Conservation (phyloP, 352 stramenopile genomes). For the Phytophthora cactorum region DNA sequence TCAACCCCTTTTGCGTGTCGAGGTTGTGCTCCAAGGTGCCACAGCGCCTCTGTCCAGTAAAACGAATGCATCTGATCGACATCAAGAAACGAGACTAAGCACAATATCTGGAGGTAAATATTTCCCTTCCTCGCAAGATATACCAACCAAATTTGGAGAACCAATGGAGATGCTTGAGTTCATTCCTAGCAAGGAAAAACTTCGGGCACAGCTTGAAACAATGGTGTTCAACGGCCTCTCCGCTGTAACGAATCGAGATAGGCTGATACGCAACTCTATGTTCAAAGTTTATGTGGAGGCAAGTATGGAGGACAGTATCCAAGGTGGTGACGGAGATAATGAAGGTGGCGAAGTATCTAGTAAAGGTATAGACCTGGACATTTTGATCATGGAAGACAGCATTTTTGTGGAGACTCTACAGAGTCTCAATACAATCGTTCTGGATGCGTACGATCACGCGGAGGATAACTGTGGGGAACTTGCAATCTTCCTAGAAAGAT, state of each 20-base stretch:
- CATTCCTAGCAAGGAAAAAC: constrained; percentile 49
- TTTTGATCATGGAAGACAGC: constrained; percentile 79
- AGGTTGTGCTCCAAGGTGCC: constrained; percentile 50
- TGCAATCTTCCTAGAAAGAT: constrained; percentile 75
- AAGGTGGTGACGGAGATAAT: constrained; percentile 45
- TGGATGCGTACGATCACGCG: constrained; percentile 59
- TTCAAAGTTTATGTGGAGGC: constrained; percentile 74
- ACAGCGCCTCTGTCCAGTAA: not conserved
- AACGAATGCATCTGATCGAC: not conserved
- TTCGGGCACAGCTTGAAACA: constrained; percentile 75
- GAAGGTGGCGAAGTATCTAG: constrained; percentile 47
- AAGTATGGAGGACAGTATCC: constrained; percentile 51
- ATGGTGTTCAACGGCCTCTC: constrained; percentile 74
- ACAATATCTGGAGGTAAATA: not conserved
- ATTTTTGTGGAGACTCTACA: constrained; percentile 66
- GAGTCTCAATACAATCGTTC: constrained; percentile 53
- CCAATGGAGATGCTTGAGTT: constrained; percentile 53
- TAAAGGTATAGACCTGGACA: constrained; percentile 73
- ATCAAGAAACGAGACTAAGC: constrained; percentile 6
- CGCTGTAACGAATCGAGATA: constrained; percentile 66
- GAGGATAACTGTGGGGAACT: constrained; percentile 68
- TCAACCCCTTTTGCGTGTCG: constrained; percentile 75
- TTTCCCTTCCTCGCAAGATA: not conserved
- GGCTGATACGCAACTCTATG: constrained; percentile 66
- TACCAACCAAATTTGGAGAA: not conserved